phyloP scores from a whole-genome alignment of 805 yeast genomes.

The Jamesozyma lodderae region DNA sequence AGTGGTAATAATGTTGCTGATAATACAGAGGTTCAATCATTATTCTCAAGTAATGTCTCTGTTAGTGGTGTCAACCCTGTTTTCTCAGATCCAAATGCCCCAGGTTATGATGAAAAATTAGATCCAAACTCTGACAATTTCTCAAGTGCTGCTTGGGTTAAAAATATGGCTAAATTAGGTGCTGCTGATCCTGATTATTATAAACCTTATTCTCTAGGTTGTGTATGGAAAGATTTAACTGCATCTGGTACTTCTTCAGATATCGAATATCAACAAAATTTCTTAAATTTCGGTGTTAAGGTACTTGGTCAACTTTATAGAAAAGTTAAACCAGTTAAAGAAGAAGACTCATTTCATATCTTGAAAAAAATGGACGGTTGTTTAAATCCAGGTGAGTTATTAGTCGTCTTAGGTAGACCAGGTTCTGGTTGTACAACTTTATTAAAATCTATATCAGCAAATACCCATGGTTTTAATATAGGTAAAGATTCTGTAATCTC shows the following conservation, averaged over 20 bases:
- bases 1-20: not conserved
- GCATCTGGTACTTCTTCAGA: constrained; percentile 54
- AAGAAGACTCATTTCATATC: constrained; percentile 33
- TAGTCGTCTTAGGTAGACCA: constrained; percentile 72
- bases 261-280: constrained; percentile 59
- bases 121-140: constrained; percentile 54
- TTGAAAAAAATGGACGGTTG: constrained; percentile 49
- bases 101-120: constrained; percentile 35
- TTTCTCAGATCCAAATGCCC: constrained; percentile 7
- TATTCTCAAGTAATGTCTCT: constrained; percentile 6
- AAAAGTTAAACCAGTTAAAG: constrained; percentile 11
- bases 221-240: constrained; percentile 48
- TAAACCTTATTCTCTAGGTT: constrained; percentile 47
- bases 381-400: constrained; percentile 54
- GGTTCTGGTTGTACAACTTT: constrained; percentile 65
- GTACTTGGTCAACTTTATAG: constrained; percentile 11
- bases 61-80: constrained; percentile 17
- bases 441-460: constrained; percentile 45
- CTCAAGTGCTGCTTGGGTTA: constrained; percentile 53
- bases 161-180: constrained; percentile 43
- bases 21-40: constrained; percentile 1
- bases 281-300: constrained; percentile 35
- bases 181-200: constrained; percentile 52
- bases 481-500: constrained; percentile 38
- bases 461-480: constrained; percentile 47